Conservation (phyloP, 2,329 filamentous ascomycete genomes). For the Colletotrichum cordylinicola region DNA sequence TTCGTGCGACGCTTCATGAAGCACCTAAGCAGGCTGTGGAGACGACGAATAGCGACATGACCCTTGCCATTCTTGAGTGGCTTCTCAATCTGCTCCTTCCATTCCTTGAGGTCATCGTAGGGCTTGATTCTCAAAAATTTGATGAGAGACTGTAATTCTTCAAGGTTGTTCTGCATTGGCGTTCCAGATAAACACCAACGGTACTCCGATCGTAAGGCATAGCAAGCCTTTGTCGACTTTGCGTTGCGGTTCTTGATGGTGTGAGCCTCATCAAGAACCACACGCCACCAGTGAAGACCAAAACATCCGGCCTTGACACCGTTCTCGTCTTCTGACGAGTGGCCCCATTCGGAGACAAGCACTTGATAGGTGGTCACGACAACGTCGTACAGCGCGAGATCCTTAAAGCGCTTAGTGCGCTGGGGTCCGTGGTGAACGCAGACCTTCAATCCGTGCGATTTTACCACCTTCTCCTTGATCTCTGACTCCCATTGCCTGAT, state of each 20-base stretch:
- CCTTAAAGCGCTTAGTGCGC: conserved; percentile 78
- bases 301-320: conserved; percentile 82
- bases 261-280: conserved; percentile 96
- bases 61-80: conserved; percentile 92
- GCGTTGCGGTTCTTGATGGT: conserved; percentile 98
- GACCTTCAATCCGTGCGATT: conserved; percentile 75
- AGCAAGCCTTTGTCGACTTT: conserved; percentile 93
- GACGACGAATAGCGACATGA: conserved; percentile 83
- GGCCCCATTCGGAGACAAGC: conserved; percentile 86
- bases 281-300: conserved; percentile 90
- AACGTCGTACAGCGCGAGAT: conserved; percentile 86
- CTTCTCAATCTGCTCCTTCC: conserved; percentile 89
- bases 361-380: conserved; percentile 98
- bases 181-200: conserved; percentile 97
- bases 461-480: conserved; percentile 80
- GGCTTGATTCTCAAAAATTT: conserved; percentile 92
- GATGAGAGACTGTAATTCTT: conserved; percentile 93
- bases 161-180: conserved; percentile 97
- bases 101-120: conserved; percentile 83
- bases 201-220: conserved; percentile 82
- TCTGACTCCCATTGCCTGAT: conserved; percentile 98
- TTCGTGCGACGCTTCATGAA: conserved; percentile 99
- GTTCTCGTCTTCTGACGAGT: conserved; percentile 65
- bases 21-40: conserved; percentile 85
- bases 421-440: conserved; percentile 90